Evolutionary conservation across 768 basidiomycete genomes (phyloP).

Genomic region (Sistotremastrum suecicum): DNA sequence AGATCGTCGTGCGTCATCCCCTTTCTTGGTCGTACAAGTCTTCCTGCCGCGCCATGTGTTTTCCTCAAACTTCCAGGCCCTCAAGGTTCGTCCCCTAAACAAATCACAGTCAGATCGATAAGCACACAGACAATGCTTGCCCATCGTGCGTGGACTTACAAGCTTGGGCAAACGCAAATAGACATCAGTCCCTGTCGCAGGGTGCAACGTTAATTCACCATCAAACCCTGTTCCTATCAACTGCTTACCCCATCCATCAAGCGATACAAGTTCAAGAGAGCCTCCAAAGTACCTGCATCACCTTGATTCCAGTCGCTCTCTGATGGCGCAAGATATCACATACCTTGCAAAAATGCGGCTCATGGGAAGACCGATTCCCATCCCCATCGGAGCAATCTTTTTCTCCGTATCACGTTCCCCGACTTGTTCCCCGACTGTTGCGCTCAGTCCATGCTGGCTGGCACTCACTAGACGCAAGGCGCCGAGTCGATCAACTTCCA

Average conservation of each 20-base stretch:
- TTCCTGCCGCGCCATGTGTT: too few species aligned
- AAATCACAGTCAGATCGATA: not conserved
- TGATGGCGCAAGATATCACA: conserved; percentile 10
- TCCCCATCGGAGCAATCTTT: conserved; percentile 19
- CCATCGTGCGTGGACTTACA: conserved; percentile 25
- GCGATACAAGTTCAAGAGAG: conserved; percentile 58
- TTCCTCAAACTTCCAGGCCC: conserved; percentile 48
- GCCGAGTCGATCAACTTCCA: conserved; percentile 52
- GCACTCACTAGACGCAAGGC: conserved; percentile 50
- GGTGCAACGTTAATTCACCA: not conserved
- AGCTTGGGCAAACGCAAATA: conserved; percentile 71
- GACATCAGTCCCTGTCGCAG: conserved; percentile 56
- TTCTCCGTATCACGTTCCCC: conserved; percentile 12
- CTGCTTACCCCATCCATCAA: conserved; percentile 73
- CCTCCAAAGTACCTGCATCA: conserved; percentile 64
- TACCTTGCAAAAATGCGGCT: conserved; percentile 79
- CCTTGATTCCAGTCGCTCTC: not conserved
- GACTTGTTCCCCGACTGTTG: conserved; percentile 73
- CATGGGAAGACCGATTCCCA: conserved; percentile 80
- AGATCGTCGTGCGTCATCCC: too few species aligned
- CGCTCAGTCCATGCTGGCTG: conserved; percentile 49
- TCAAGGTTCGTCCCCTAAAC: conserved; percentile 71
- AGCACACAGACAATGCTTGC: not conserved
- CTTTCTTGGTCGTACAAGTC: too few species aligned
- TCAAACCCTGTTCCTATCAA: not conserved